Base-by-base conservation (phyloP, 768 basidiomycete genomes). In the Suillus discolor region DNA sequence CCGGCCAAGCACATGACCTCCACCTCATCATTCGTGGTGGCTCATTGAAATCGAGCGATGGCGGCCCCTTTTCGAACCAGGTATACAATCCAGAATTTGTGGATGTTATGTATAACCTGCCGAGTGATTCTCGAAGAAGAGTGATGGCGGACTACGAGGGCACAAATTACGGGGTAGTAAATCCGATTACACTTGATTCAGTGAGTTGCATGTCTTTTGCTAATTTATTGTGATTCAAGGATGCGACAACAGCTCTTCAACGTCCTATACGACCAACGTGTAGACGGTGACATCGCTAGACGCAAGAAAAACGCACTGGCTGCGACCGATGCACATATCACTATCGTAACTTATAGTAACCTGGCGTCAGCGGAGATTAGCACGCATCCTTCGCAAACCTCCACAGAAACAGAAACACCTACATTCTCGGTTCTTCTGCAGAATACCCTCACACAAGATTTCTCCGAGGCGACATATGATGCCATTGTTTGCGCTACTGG, bases 151-250 rank as follows among this genome's bases (percentile, higher is more conserved):
- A 86, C 64, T 84, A 85, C 65, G 79, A 79, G 67, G 73, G 71
- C 53, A 84, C 85, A 11, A 86, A 87, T 71, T 85, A 87, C 69
- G 81, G 85, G 8, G 83, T 85, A 25, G 82, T 86, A 6, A 86
- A 84, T 69, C 80, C 82, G 45, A 70, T 73, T 20, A 85, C 84
- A 20, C 71, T 84, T n/a, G 81, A 82, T 65, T 65, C 66, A 28
- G 82, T 81, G 66, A 64, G 80, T 67, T 6, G 65, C n/a, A 47
- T 45, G 54, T 61, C 34, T 51, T 42, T 28, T 38, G 5, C 28
- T 16, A 47, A 41, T 47, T 13, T n/a, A n/a, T 65, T 25, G 38
- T 4, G 41, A 25, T 34, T 62, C 4, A 62, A 62, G 61, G 53
- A 54, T 57, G 45, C 36, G 62, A 3, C 13, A 23, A 36, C 66